Base-by-base conservation (phyloP, 768 basidiomycete species). In the Tylopilus plumbeoviolaceoides region DNA sequence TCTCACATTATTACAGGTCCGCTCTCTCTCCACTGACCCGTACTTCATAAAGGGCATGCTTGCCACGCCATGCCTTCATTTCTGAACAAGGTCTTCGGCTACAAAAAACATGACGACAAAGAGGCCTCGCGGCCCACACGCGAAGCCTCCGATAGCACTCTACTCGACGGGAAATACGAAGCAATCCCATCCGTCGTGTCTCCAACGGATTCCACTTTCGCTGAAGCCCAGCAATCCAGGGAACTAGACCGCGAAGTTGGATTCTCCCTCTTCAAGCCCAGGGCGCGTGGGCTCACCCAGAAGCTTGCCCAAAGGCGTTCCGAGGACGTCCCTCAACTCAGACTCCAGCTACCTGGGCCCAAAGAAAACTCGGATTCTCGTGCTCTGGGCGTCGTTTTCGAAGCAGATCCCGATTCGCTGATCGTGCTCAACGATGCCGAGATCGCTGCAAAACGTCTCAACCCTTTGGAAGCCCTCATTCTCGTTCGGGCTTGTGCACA, bases 81-180 rank as follows among this genome's bases (percentile, higher is more conserved):
- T 75, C 70, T 89, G 63, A 81, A 84, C 69, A 89, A 86, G 65
- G 83, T 89, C 60, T 84, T 89, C 62, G 83, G 83, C 71, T 81
- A 87, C 70, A 88, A 81, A 72, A 86, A 79, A 71, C 70, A 75
- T 27, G 84, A 84, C 60, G 80, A 79, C 55, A 77, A 76, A 60
- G 73, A 76, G 30, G 9, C 45, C 3, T 18, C 51, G 15, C 66
- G 49, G 23, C 64, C 70, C 21, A 59, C 71, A 38, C 70, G 72
- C 23, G 70, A 70, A 17, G 36, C 59, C 28, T 72, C 74, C 11
- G 73, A 75, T 48, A 63, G 69, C 20, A 74, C 80, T 14, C 70
- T 87, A 47, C 76, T 90, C 4, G 87, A 85, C 50, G 88, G 86
- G 51, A 87, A 83, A 66, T 89, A 87, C 62, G 87, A 89, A 66